These are phyloP conservation scores for Aspergillus olivimuriae DNA, from an alignment of 495 filamentous ascomycete genomes.

Conservation along the genomic window DNA sequence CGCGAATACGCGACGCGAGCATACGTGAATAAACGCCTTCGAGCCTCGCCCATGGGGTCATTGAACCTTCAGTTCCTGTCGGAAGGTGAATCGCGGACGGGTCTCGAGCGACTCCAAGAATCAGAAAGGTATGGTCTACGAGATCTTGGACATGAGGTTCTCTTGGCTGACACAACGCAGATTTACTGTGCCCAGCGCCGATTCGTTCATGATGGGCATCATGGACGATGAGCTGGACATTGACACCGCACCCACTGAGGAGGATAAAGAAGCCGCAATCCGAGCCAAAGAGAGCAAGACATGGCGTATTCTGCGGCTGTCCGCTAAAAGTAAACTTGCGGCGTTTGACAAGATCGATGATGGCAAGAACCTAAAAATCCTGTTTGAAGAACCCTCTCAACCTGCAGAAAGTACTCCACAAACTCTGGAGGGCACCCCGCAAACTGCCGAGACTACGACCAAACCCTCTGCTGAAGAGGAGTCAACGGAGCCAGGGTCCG, in stretches of 20 bases:
- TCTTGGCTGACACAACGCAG: conserved; percentile 16
- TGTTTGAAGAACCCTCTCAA: conserved; percentile 42
- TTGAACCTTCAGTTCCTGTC: conserved; percentile 72
- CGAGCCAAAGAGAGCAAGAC: conserved; percentile 75
- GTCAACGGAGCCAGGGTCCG: conserved; percentile 5
- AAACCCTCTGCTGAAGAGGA: conserved; percentile 13
- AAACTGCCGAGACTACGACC: conserved; percentile 19
- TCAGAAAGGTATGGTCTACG: conserved; percentile 40
- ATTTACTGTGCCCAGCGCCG: conserved; percentile 45
- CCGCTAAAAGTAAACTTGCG: conserved; percentile 61
- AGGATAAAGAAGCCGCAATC: conserved; percentile 58
- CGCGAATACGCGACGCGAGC: conserved; percentile 56
- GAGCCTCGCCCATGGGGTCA: conserved; percentile 60
- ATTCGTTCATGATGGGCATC: conserved; percentile 56
- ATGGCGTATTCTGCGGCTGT: conserved; percentile 80
- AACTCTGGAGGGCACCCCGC: conserved; percentile 22
- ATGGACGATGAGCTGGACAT: conserved; percentile 72
- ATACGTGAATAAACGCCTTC: conserved; percentile 60
- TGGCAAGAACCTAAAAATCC: conserved; percentile 55
- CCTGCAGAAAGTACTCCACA: conserved; percentile 23
- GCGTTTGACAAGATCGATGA: conserved; percentile 83
- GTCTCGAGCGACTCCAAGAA: conserved; percentile 54
- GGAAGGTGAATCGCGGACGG: conserved; percentile 47
- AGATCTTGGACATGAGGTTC: neutral
- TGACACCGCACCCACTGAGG: conserved; percentile 65